Evolutionary conservation across 2,329 filamentous ascomycete genomes (phyloP), one percentile per base, ranked within the genome.

Genomic region (Colletotrichum theobromicola): DNA sequence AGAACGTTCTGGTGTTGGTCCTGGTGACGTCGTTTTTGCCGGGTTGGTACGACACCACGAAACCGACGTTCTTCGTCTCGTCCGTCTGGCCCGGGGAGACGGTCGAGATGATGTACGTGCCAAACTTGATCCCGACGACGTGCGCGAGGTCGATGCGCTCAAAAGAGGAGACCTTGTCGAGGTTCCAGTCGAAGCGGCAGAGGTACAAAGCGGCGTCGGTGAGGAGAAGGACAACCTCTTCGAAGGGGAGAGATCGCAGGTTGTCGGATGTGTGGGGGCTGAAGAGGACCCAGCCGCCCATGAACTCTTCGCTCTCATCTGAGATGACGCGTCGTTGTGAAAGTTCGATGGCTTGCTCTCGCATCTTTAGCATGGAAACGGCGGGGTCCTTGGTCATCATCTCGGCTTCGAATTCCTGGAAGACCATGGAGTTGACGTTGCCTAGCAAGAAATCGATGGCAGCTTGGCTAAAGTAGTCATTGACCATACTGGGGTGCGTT

Each of bases 391-490:
- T 94, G 57, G 93, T 96, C 90, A 96, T 97, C 91, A 99, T 95
- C 78, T 96, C 94, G 18, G 93, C 92, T 80, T 98, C 95, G 76
- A 99, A 99, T 78, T 99, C 97, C 71, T 96, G 94, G 81, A 98
- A 98, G 4, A 98, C 94, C 18, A 92, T 88, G 2, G 93, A 93
- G 0, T 93, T 95, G 13, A 97, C 94, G 78, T 97, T 97, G 24
- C 97, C 97, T 0, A 98, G 90, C 5, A 98, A 90, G 81, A 97
- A 98, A 82, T 99, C 97, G 77, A 99, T 98, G 65, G 94, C 95
- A 0, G 95, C 94, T 82, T 99, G 97, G 26, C 96, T 94, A 84
- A 98, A 98, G 83, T 98, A 98, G 84, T 99, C 97, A 78, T 98
- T 98, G 77, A 99, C 95, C 84, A 98, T 97, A 77, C 98, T 98